These are phyloP conservation scores for Hypoxylon rickii DNA, from an alignment of 495 filamentous ascomycete species.

Conservation along the genomic window DNA sequence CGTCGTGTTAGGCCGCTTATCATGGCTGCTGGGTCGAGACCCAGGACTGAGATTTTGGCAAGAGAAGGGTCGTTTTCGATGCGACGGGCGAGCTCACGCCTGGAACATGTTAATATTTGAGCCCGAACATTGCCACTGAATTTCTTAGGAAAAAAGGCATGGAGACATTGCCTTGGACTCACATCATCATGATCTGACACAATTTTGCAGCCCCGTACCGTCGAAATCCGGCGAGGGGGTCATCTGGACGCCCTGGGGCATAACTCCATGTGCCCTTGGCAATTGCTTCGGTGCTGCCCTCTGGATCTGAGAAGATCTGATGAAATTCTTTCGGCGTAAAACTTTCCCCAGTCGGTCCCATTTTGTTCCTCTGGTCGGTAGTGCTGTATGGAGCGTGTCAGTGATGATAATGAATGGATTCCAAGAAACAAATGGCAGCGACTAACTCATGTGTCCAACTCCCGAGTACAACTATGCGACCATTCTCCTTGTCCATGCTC, in stretches of 20 bases:
- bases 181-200: conserved; percentile 47
- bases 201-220: conserved; percentile 48
- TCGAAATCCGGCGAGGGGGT: conserved; percentile 35
- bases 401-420: no score
- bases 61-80: conserved; percentile 38
- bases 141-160: no score
- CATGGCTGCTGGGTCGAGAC: conserved; percentile 45
- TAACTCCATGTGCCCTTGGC: conserved; percentile 45
- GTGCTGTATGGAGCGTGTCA: conserved; percentile 20
- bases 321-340: conserved; percentile 37
- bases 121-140: no score
- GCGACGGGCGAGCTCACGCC: conserved; percentile 44
- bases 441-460: conserved; percentile 51
- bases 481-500: conserved; percentile 48
- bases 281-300: conserved; percentile 34
- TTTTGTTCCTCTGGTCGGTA: conserved; percentile 29
- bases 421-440: no score
- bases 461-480: conserved; percentile 49
- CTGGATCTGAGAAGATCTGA: conserved; percentile 35
- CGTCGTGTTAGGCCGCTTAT: conserved; percentile 36
- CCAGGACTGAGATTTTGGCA: conserved; percentile 38
- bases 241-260: conserved; percentile 22
- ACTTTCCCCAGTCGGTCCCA: conserved; percentile 3
- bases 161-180: no score
- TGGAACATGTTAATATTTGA: conserved; percentile 11